A percentile compares a stretch with the other conserved stretches of the same genome.
phyloP scores from a whole-genome alignment of 1,139 yeast species.

The Kurtzmaniella quercitrusa region DNA sequence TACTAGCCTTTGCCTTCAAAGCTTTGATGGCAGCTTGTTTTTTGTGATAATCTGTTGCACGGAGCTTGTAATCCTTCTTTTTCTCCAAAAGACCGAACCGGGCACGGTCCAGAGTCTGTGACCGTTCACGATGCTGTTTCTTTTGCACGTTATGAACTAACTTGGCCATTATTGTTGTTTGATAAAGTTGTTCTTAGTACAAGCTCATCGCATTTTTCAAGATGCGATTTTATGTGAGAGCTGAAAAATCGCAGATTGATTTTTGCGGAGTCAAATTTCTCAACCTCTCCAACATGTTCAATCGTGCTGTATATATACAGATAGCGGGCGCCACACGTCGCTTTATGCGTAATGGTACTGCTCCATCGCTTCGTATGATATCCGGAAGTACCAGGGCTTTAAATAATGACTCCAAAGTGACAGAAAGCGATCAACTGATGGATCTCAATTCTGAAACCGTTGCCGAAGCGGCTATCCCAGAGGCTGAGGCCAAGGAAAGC shows the following conservation, averaged over 20 bases:
- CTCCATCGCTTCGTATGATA: not conserved
- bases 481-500: not conserved
- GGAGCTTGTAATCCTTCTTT: conserved; percentile 86
- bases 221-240: not conserved
- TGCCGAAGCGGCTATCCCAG: not conserved
- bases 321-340: not conserved
- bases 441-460: not conserved
- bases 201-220: not conserved
- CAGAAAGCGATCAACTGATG: no score
- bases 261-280: not conserved
- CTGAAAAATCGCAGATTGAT: no score
- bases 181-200: not conserved
- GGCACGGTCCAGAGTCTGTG: conserved; percentile 73
- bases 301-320: not conserved
- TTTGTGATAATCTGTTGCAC: conserved; percentile 86
- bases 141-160: conserved; percentile 87
- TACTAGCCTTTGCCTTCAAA: conserved; percentile 65
- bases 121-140: conserved; percentile 91
- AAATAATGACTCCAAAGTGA: no score
- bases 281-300: not conserved
- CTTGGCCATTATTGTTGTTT: conserved; percentile 53
- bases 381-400: no score
- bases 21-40: conserved; percentile 83
- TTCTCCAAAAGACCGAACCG: conserved; percentile 84
- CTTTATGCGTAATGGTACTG: not conserved